Conservation (phyloP, 768 basidiomycete species). For the Cyclocybe aegerita region DNA sequence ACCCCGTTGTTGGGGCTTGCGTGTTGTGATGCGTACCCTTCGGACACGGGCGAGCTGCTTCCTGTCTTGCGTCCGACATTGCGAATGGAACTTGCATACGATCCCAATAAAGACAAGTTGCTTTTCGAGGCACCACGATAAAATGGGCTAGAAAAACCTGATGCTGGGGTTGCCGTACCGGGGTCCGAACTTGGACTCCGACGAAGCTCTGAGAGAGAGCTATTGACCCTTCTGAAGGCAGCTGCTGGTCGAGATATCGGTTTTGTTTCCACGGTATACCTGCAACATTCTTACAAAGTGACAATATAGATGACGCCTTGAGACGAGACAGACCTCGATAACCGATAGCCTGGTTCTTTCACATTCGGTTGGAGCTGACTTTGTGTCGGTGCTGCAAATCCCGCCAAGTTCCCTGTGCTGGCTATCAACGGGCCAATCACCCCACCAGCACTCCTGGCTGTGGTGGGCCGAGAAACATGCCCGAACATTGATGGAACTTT, state of each 20-base stretch:
- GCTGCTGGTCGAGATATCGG: background rate
- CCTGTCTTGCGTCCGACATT: constrained; percentile 13
- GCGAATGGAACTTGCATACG: constrained; percentile 14
- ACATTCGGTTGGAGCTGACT: constrained; percentile 55
- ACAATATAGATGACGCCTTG: background rate
- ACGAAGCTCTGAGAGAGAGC: background rate
- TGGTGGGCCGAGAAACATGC: constrained; percentile 29
- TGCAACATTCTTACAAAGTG: background rate
- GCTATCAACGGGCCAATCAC: constrained; percentile 74
- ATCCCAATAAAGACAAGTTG: constrained; percentile 11
- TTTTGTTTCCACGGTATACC: constrained; percentile 12
- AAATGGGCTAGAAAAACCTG: constrained; percentile 1
- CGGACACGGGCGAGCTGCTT: constrained; percentile 15
- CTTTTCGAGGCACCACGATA: constrained; percentile 5
- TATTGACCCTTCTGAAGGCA: background rate
- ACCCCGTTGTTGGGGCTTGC: constrained; percentile 21
- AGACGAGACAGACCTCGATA: constrained; percentile 47
- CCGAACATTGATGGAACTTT: constrained; percentile 11
- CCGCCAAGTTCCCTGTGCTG: constrained; percentile 63
- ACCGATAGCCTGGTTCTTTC: constrained; percentile 60
- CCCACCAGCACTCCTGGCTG: constrained; percentile 53
- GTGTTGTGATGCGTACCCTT: constrained; percentile 13
- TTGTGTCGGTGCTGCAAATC: constrained; percentile 54
- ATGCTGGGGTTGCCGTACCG: background rate
- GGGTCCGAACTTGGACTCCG: background rate